Percentiles rank a stretch among this genome's conserved stretches.
phyloP scores from a whole-genome alignment of 306 rosid species.

The Parietaria judaica region DNA sequence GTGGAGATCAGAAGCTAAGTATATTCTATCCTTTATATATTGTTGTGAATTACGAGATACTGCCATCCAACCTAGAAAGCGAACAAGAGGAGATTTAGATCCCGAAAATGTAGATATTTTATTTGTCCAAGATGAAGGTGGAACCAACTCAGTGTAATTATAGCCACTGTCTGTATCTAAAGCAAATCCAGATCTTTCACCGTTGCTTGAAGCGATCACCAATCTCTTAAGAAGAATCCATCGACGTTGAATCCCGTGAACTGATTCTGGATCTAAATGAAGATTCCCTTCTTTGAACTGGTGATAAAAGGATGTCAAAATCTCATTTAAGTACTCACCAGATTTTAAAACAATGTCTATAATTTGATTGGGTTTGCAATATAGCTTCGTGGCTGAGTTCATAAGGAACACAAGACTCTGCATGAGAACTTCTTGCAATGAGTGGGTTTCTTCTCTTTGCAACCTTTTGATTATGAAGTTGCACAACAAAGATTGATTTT shows the following conservation, averaged over 20 bases:
- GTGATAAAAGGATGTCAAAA: slow-evolving; percentile 44
- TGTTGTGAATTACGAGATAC: slow-evolving; percentile 81
- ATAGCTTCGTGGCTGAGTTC: slow-evolving; percentile 76
- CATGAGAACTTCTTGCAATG: slow-evolving; percentile 87
- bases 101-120: slow-evolving; percentile 60
- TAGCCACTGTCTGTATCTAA: slow-evolving; percentile 35
- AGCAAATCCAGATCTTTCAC: slow-evolving; percentile 45
- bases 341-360: slow-evolving; percentile 67
- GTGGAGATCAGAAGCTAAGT: slow-evolving; percentile 73
- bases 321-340: slow-evolving; percentile 66
- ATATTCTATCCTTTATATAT: slow-evolving; percentile 52
- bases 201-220: slow-evolving; percentile 66
- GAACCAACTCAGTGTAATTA: slow-evolving; percentile 62
- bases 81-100: slow-evolving; percentile 61
- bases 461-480: slow-evolving; percentile 55
- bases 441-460: slow-evolving; percentile 50
- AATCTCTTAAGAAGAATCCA: slow-evolving; percentile 80
- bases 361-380: slow-evolving; percentile 60
- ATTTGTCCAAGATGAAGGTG: slow-evolving; percentile 84
- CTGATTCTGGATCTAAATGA: slow-evolving; percentile 46
- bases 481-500: slow-evolving; percentile 78
- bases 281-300: slow-evolving; percentile 53
- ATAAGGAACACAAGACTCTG: slow-evolving; percentile 71
- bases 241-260: slow-evolving; percentile 55
- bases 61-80: slow-evolving; percentile 98